Percentiles rank a stretch among this genome's conserved stretches.
phyloP scores from a whole-genome alignment of 176 grass and related monocot species.

The Chloris gayana region DNA sequence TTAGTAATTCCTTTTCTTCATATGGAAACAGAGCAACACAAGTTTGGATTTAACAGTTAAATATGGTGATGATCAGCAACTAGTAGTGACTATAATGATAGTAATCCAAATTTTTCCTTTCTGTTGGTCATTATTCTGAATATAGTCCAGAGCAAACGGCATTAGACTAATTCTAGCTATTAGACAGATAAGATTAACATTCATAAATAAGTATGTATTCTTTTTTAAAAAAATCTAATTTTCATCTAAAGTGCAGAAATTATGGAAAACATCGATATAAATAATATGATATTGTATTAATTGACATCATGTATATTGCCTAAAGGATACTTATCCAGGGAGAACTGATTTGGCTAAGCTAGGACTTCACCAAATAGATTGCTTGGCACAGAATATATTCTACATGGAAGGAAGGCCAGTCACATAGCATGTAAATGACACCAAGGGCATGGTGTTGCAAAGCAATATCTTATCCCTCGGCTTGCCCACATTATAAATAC shows the following conservation, averaged over 20 bases:
- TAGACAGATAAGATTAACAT: too few species aligned
- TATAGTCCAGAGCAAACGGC: too few species aligned
- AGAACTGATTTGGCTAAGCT: conserved; percentile 30
- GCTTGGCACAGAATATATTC: conserved; percentile 47
- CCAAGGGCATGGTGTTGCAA: not conserved
- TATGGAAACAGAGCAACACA: not conserved
- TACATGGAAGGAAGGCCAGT: conserved; percentile 7
- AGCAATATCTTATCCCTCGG: conserved; percentile 1
- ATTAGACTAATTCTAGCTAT: too few species aligned
- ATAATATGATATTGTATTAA: not conserved
- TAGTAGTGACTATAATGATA: not conserved
- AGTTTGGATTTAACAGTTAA: not conserved
- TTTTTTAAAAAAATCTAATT: not conserved
- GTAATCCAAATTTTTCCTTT: not conserved
- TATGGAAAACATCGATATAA: not conserved
- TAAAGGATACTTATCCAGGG: conserved; percentile 12
- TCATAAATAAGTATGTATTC: not conserved
- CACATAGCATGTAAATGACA: not conserved
- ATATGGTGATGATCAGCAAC: not conserved
- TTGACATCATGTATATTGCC: not conserved
- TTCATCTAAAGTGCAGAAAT: not conserved
- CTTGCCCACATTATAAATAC: conserved; percentile 43
- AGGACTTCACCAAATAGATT: conserved; percentile 26
- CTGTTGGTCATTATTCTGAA: not conserved
- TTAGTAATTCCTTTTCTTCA: not conserved